A percentile compares a stretch with the other conserved stretches of the same genome.
phyloP scores from a whole-genome alignment of 331 rosid genomes.

The Acacia pycnantha region DNA sequence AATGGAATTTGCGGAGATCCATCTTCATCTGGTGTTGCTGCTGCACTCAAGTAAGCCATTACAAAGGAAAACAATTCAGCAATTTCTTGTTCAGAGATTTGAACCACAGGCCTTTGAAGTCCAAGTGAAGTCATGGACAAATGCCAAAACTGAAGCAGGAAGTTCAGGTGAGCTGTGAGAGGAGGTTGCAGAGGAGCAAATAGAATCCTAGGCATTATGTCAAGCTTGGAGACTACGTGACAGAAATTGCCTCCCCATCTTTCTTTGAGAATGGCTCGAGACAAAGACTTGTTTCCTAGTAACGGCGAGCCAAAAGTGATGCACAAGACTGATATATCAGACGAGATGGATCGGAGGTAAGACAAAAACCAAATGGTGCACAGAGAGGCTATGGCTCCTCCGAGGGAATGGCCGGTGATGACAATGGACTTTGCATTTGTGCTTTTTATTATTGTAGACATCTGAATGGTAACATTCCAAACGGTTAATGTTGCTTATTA shows the following conservation, averaged over 20 bases:
- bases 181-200: conserved; percentile 46
- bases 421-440: conserved; percentile 56
- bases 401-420: conserved; percentile 73
- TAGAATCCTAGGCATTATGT: conserved; percentile 70
- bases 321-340: conserved; percentile 46
- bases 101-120: conserved; percentile 32
- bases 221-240: conserved; percentile 62
- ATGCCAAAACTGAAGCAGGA: conserved; percentile 50
- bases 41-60: conserved; percentile 34
- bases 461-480: conserved; percentile 37
- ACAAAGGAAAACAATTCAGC: conserved; percentile 35
- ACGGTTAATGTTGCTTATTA: neutral
- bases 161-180: conserved; percentile 38
- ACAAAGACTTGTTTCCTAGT: conserved; percentile 60
- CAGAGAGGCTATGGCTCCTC: conserved; percentile 69
- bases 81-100: conserved; percentile 32
- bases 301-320: conserved; percentile 76
- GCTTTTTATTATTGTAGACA: conserved; percentile 32
- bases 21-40: conserved; percentile 37
- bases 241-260: conserved; percentile 77
- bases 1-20: conserved; percentile 26
- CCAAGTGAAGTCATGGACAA: conserved; percentile 38
- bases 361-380: conserved; percentile 68
- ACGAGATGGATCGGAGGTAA: conserved; percentile 35
- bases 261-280: conserved; percentile 53